phyloP scores from a whole-genome alignment of 495 filamentous ascomycete species.

The Aspergillus steynii region DNA sequence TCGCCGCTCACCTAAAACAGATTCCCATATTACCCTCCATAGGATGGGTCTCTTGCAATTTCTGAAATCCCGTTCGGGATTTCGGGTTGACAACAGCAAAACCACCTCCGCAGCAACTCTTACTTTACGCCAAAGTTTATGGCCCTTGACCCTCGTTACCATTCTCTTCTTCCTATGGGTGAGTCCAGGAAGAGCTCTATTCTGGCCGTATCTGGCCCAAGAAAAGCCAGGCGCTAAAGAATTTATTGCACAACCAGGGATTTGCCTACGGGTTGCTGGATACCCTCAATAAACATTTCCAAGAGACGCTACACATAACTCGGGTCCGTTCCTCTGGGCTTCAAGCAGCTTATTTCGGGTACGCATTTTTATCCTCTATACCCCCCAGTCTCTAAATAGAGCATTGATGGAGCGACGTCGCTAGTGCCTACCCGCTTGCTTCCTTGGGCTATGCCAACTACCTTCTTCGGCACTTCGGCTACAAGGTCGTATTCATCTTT shows the following conservation, averaged over 20 bases:
- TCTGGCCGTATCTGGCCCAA: background rate
- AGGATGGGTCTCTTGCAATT: constrained; percentile 13
- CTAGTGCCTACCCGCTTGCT: constrained; percentile 58
- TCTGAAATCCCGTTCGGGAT: constrained; percentile 35
- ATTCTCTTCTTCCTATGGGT: constrained; percentile 76
- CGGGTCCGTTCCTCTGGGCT: constrained; percentile 52
- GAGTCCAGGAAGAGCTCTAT: background rate
- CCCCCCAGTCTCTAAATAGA: background rate
- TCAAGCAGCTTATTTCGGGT: constrained; percentile 56
- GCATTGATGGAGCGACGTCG: background rate
- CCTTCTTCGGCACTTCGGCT: constrained; percentile 53
- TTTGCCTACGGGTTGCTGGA: constrained; percentile 52
- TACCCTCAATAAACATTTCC: constrained; percentile 56
- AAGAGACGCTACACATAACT: constrained; percentile 52
- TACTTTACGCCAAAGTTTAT: constrained; percentile 58
- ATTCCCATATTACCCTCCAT: background rate
- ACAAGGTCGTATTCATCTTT: constrained; percentile 55
- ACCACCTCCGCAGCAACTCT: constrained; percentile 57
- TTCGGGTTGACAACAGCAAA: constrained; percentile 45
- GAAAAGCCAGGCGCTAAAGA: background rate
- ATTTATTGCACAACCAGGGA: constrained; percentile 33
- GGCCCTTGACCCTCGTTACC: constrained; percentile 48
- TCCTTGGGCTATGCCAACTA: constrained; percentile 62
- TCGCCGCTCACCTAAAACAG: background rate
- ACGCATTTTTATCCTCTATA: background rate